Evolutionary conservation across 306 rosid genomes (phyloP).

Genomic region (Delonix regia): DNA sequence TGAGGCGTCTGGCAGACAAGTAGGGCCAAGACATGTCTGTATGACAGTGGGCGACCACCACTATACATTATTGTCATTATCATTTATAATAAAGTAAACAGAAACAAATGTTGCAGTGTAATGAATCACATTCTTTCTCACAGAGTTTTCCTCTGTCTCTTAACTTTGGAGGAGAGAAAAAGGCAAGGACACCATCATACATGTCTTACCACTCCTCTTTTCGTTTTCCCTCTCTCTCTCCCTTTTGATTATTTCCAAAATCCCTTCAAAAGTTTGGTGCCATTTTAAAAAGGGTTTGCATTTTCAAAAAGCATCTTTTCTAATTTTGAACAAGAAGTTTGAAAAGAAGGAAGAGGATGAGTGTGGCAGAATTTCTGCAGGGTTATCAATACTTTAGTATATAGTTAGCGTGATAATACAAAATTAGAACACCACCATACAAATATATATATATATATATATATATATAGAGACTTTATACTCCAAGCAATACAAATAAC

Average conservation of each 20-base stretch:
- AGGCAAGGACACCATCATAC: conserved; percentile 49
- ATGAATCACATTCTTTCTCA: conserved; percentile 8
- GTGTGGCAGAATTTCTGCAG: conserved; percentile 9
- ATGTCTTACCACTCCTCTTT: conserved; percentile 33
- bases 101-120: neutral
- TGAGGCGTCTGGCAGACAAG: conserved; percentile 55
- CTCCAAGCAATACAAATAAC: conserved; percentile 1
- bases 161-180: conserved; percentile 24
- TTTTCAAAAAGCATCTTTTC: conserved; percentile 15
- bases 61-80: conserved; percentile 34
- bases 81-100: conserved; percentile 22
- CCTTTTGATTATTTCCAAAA: neutral
- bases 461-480: neutral
- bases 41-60: conserved; percentile 50
- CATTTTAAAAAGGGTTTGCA: neutral
- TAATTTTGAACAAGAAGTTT: neutral
- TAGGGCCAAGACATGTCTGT: conserved; percentile 53
- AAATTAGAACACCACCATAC: neutral
- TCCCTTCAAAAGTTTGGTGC: conserved; percentile 1
- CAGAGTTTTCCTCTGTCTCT: conserved; percentile 35
- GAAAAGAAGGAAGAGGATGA: conserved; percentile 12
- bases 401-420: conserved; percentile 2
- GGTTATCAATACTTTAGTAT: neutral
- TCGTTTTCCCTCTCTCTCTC: neutral
- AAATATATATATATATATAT: neutral